Base-by-base conservation (phyloP, 73 alveolate species). In the Urostyla sp. region DNA sequence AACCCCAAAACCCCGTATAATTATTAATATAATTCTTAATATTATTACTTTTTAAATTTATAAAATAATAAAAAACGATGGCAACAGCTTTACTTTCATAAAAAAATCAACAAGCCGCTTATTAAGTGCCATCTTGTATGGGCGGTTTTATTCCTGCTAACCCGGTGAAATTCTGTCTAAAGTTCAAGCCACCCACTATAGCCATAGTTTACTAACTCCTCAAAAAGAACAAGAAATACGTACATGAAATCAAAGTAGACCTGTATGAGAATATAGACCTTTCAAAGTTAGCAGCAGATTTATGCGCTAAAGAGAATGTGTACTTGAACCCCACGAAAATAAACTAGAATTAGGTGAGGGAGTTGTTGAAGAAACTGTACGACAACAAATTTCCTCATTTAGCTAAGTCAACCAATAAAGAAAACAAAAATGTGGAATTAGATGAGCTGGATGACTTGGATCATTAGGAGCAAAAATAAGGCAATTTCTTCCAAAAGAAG, bases 101-200 rank as follows among this genome's bases (percentile, higher is more conserved):
- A 40, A 10, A 11, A 11, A 43, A 43, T 1, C 40, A 37, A 66
- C 21, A 6, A 66, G 46, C 20, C 60, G 43, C 63, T 3, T 66
- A 66, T 28, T 45, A 44, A 20, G 63, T 66, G n/a, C 80, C 80
- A 24, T 18, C 59, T 3, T 40, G 80, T 27, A 66, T 44, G 18
- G 80, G 80, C 6, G 80, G 80, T 3, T 44, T 66, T 34, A 18
- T 66, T 4, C 46, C 38, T 24, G 80, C 80, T 18, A 63, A 66
- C 67, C 80, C 80, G 13, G 44, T 66, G 20, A 66, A 66, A 43
- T 66, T 66, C 48, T 66, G 80, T 28, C 30, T 66, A 20, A 6
- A 46, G 6, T 66, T 66, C 27, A 16, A 28, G 48, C 80, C 80
- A 10, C 80, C 80, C 1, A 66, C 80, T 34, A 66, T 66, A 6